Percentiles rank a stretch among this genome's conserved stretches.
Evolutionary conservation across 2,329 filamentous ascomycete genomes (phyloP).

Genomic region (Cryphonectria carpinicola): DNA sequence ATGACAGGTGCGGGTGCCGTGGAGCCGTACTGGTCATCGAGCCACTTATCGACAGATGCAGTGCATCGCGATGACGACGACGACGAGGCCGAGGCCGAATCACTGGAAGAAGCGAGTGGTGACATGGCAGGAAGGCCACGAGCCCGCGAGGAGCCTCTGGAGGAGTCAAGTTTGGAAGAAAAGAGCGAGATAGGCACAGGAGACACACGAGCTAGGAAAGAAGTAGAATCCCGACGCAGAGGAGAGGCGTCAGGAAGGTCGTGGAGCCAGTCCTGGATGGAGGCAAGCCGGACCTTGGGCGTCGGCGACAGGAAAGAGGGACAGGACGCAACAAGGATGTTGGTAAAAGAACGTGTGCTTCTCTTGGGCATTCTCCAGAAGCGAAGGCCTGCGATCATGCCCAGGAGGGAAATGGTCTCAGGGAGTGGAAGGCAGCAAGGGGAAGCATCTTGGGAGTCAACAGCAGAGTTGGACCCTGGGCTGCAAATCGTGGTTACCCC

Average conservation of each 20-base stretch:
- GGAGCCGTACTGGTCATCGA: constrained; percentile 1
- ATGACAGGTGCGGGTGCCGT: not conserved
- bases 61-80: not conserved
- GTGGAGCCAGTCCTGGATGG: constrained; percentile 18
- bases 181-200: constrained; percentile 14
- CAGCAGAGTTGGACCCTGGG: not conserved
- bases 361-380: constrained; percentile 10
- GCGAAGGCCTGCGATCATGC: constrained; percentile 2
- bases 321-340: not conserved
- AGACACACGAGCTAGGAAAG: not conserved
- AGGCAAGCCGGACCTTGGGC: not conserved
- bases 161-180: not conserved
- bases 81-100: not conserved
- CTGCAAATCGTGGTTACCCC: not conserved
- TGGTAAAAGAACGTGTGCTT: not conserved
- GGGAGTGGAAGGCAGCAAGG: not conserved
- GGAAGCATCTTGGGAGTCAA: not conserved
- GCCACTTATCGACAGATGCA: not conserved
- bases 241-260: constrained; percentile 15
- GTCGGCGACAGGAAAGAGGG: constrained; percentile 2
- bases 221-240: not conserved
- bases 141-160: not conserved
- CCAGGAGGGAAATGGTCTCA: not conserved
- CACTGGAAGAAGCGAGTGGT: constrained; percentile 2
- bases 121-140: constrained; percentile 15